Conservation (phyloP, 805 yeast species). For the Metahyphopichia silvanorum region DNA sequence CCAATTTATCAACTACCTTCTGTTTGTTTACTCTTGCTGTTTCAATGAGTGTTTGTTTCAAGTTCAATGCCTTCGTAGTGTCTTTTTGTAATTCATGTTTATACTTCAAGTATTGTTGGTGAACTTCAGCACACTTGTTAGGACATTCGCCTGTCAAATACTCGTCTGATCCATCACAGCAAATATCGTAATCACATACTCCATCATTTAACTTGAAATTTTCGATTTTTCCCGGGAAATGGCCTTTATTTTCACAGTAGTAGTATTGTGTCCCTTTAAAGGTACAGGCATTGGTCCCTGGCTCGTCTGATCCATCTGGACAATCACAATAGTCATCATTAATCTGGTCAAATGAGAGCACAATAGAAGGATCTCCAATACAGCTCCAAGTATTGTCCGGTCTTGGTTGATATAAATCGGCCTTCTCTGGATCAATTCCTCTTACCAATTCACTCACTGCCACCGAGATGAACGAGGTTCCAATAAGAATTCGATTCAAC, state of each 20-base stretch:
- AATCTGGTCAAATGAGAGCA: constrained; percentile 56
- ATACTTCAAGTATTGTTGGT: constrained; percentile 27
- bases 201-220: constrained; percentile 80
- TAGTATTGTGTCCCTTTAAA: constrained; percentile 38
- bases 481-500: not conserved
- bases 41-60: constrained; percentile 1
- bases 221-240: constrained; percentile 58
- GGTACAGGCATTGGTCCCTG: constrained; percentile 86
- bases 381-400: constrained; percentile 57
- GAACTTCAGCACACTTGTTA: constrained; percentile 51
- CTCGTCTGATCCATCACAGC: constrained; percentile 97
- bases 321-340: constrained; percentile 94
- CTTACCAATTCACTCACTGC: not conserved
- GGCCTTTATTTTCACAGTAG: constrained; percentile 78
- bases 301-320: constrained; percentile 97
- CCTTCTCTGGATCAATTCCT: constrained; percentile 40
- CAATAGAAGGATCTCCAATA: constrained; percentile 61
- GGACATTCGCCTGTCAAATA: constrained; percentile 46
- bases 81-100: constrained; percentile 9
- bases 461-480: not conserved
- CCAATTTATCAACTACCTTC: constrained; percentile 9
- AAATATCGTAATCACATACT: constrained; percentile 79
- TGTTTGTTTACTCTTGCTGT: constrained; percentile 15
- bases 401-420: constrained; percentile 49
- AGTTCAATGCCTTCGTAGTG: not conserved